Conservation (phyloP, 495 filamentous ascomycete species). For the Daldinia bambusicola region DNA sequence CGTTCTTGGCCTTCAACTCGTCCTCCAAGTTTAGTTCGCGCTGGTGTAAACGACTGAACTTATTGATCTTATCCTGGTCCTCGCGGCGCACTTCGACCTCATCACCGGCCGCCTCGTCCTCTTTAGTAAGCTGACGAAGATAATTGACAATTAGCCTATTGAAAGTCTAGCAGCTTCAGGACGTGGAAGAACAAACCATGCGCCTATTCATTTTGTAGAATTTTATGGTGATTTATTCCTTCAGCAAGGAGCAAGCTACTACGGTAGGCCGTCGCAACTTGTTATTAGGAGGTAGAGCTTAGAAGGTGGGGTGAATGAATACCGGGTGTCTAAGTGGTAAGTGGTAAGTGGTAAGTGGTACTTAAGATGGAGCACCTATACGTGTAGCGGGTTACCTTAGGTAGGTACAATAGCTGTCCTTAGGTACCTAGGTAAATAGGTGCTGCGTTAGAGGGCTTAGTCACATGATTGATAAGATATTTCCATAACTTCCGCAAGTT, state of each 20-base stretch:
- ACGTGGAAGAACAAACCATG: constrained; percentile 49
- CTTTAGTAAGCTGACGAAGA: constrained; percentile 82
- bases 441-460: constrained; percentile 22
- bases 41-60: constrained; percentile 94
- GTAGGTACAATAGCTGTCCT: no score
- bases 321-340: background rate
- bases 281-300: background rate
- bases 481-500: background rate
- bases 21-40: constrained; percentile 81
- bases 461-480: constrained; percentile 37
- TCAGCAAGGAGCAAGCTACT: constrained; percentile 1
- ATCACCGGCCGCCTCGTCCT: constrained; percentile 83
- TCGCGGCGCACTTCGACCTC: constrained; percentile 93
- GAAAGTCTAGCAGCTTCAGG: background rate
- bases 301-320: constrained; percentile 27
- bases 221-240: constrained; percentile 4
- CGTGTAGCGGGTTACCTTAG: background rate
- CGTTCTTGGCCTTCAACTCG: constrained; percentile 83
- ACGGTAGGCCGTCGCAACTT: constrained; percentile 11
- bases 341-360: background rate
- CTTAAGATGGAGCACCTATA: background rate
- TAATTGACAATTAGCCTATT: constrained; percentile 28
- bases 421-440: no score
- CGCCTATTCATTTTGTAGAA: constrained; percentile 50
- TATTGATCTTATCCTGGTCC: constrained; percentile 98